A percentile compares a stretch with the other conserved stretches of the same genome.
phyloP scores from a whole-genome alignment of 1,284 basidiomycete genomes.

The Amylostereum areolatum region DNA sequence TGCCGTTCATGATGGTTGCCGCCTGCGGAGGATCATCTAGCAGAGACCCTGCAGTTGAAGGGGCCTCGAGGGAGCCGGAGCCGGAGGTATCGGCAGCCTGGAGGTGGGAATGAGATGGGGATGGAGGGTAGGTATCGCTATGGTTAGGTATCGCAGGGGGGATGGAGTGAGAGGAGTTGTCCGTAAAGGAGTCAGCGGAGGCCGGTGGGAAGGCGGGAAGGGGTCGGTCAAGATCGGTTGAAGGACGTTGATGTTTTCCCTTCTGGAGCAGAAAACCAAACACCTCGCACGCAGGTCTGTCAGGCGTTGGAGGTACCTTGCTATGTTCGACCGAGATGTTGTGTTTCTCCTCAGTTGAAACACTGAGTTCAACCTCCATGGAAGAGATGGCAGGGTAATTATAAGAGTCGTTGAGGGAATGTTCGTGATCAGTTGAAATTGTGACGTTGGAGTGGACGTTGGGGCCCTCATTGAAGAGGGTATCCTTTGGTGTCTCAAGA shows the following conservation, averaged over 20 bases:
- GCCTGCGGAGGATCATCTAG: conserved; percentile 12
- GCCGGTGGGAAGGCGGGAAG: not conserved
- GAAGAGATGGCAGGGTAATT: conserved; percentile 55
- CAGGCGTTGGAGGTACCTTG: conserved; percentile 3
- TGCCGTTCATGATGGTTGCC: conserved; percentile 13
- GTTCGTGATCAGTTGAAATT: conserved; percentile 39
- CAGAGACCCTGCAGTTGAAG: conserved; percentile 13
- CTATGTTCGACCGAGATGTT: conserved; percentile 3
- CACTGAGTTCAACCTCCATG: conserved; percentile 65
- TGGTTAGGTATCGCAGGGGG: conserved; percentile 1
- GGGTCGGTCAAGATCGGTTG: not conserved
- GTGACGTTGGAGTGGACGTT: conserved; percentile 25
- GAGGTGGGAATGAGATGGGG: not conserved
- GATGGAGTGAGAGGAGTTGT: not conserved
- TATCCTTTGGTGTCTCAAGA: conserved; percentile 24
- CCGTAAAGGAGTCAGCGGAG: conserved; percentile 5
- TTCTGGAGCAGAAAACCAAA: conserved; percentile 16
- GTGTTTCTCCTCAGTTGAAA: conserved; percentile 28
- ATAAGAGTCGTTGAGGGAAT: conserved; percentile 32
- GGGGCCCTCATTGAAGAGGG: conserved; percentile 20
- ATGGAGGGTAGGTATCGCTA: not conserved
- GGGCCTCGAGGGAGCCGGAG: conserved; percentile 3
- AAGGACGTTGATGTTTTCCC: not conserved
- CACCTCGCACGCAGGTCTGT: conserved; percentile 14
- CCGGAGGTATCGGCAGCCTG: not conserved